Conservation (phyloP, 2,329 filamentous ascomycete species). For the Herpotrichia juniperi region DNA sequence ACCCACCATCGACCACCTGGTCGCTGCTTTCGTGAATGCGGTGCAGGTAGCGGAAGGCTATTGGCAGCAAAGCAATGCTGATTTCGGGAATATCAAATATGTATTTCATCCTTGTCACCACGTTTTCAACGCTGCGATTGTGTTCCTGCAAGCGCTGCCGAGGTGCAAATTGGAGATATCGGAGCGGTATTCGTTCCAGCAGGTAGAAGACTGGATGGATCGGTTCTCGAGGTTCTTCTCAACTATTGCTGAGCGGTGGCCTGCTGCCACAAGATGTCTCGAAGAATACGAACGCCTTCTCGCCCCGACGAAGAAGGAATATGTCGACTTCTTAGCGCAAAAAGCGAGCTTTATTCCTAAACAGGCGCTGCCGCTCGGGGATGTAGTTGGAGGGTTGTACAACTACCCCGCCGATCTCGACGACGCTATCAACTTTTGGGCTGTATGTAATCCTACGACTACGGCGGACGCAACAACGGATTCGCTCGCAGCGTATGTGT, state of each 20-base stretch:
- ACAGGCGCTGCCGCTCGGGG: conserved; percentile 5
- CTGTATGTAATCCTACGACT: conserved; percentile 36
- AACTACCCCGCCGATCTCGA: conserved; percentile 25
- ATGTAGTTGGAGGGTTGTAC: conserved; percentile 16
- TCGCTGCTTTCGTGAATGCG: conserved; percentile 34
- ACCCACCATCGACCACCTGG: conserved; percentile 33
- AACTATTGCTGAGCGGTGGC: conserved; percentile 43
- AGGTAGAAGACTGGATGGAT: conserved; percentile 38
- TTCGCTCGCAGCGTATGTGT: conserved; percentile 22
- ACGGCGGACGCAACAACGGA: conserved; percentile 24
- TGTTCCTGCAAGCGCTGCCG: conserved; percentile 39
- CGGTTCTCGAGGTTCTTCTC: conserved; percentile 40
- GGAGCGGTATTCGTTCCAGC: conserved; percentile 26
- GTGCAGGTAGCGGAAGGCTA: conserved; percentile 42
- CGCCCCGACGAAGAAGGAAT: conserved; percentile 39
- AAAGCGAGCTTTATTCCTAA: conserved; percentile 27
- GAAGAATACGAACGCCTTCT: conserved; percentile 42
- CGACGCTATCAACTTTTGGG: conserved; percentile 36
- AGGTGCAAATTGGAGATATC: conserved; percentile 40
- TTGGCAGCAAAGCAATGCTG: conserved; percentile 38
- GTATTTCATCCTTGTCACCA: conserved; percentile 47
- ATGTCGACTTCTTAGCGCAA: conserved; percentile 37
- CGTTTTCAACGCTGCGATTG: conserved; percentile 38
- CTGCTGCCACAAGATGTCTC: conserved; percentile 38
- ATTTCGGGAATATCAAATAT: conserved; percentile 44